Base-by-base conservation (phyloP, 2,329 filamentous ascomycete genomes). In the Cladobotryum mycophilum region DNA sequence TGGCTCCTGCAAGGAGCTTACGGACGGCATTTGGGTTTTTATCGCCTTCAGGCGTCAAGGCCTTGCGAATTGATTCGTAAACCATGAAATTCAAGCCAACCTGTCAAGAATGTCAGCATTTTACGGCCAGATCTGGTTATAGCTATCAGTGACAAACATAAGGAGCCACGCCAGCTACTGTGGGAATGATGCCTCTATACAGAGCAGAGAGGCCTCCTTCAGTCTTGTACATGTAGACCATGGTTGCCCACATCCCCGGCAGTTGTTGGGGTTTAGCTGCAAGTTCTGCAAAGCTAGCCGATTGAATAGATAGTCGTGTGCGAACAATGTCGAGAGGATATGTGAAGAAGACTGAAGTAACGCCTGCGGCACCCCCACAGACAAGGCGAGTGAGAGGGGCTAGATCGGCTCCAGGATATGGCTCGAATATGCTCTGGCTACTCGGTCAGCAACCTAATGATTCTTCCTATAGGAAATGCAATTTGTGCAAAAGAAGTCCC, bases 81-180 rank as follows among this genome's bases (percentile, higher is more conserved):
- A 89, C 89, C 90, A 97, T 97, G 69, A 99, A 99, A 68, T 99
- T 99, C 49, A 99, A 76, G 37, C 93, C 93, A 55, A 99, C 87
- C 85, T 90, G 59, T 47, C n/a, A 36, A n/a, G 5, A n/a, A 4
- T 33, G 36, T 35, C 8, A 37, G 53, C 15, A 6, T n/a, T 2
- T 12, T 2, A 2, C 2, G 30, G 30, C 14, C 9, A 17, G 22
- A 17, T n/a, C 15, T 37, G 34, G 15, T 11, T 18, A 9, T 44
- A n/a, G 20, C 13, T n/a, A 12, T 25, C 15, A 8, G 17, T 45
- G 11, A 64, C 73, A 53, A 70, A 89, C 92, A 67, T 97, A 97
- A 58, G 93, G 93, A 38, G 93, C 93, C 34, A 99, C 93, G 45
- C 93, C 93, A 38, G 92, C 89, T 35, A 99, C 85, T 0, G 93